These are phyloP conservation scores for Apiotrichum siamense DNA, from an alignment of 1,284 basidiomycete genomes.

Conservation along the genomic window DNA sequence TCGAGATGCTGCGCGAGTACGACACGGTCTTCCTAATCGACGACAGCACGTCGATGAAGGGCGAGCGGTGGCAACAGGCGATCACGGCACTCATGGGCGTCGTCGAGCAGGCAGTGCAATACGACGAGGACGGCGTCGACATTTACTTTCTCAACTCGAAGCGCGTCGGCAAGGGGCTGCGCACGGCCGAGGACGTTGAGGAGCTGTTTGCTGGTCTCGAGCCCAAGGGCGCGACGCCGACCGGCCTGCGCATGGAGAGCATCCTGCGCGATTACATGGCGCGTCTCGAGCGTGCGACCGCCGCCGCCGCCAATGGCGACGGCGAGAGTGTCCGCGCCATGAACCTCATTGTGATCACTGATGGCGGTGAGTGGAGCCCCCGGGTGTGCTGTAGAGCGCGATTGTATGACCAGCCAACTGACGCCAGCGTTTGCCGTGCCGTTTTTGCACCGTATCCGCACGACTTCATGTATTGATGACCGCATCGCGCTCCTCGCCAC, in stretches of 20 bases:
- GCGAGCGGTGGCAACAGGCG: conserved; percentile 39
- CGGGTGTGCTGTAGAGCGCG: not conserved
- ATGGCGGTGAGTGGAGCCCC: conserved; percentile 33
- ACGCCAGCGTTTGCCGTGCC: conserved; percentile 29
- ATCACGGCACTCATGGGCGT: conserved; percentile 36
- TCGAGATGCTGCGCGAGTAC: conserved; percentile 39
- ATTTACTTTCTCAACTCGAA: conserved; percentile 45
- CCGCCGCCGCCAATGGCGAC: not conserved
- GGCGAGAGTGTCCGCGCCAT: conserved; percentile 32
- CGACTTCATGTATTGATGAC: conserved; percentile 9
- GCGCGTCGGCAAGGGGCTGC: conserved; percentile 31
- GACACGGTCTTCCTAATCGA: conserved; percentile 46
- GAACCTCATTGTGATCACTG: conserved; percentile 43
- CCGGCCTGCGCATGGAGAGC: conserved; percentile 33
- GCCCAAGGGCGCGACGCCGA: conserved; percentile 40
- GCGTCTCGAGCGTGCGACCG: conserved; percentile 27
- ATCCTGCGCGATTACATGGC: conserved; percentile 44
- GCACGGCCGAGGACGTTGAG: conserved; percentile 38
- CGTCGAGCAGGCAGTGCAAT: conserved; percentile 33
- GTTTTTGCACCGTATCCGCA: conserved; percentile 16
- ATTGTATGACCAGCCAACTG: conserved; percentile 4
- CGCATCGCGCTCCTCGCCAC: conserved; percentile 14
- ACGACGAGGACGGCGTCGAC: conserved; percentile 43
- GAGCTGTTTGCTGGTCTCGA: conserved; percentile 40
- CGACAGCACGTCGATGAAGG: conserved; percentile 40